Evolutionary conservation across 148 eudicot species (phyloP).

Genomic region (Chenopodium album): DNA sequence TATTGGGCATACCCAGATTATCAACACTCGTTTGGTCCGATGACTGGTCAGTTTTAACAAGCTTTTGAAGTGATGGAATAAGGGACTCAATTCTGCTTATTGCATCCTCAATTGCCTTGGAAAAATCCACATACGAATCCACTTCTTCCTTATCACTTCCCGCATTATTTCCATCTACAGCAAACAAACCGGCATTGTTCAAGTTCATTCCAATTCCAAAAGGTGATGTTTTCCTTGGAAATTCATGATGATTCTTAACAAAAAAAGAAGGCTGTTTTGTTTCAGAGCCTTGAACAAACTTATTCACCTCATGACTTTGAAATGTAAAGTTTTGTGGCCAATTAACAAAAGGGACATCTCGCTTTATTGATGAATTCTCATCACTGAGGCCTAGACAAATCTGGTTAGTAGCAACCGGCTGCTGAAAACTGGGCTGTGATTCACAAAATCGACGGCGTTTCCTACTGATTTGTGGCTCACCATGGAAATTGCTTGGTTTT

Average conservation of each 20-base stretch:
- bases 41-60: conserved; percentile 19
- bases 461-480: conserved; percentile 24
- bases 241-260: not conserved
- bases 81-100: conserved; percentile 44
- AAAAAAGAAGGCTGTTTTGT: not conserved
- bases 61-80: conserved; percentile 36
- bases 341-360: conserved; percentile 9
- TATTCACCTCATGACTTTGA: not conserved
- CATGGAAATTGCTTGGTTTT: conserved; percentile 15
- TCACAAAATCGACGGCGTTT: conserved; percentile 31
- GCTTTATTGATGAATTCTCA: conserved; percentile 1
- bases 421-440: conserved; percentile 11
- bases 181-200: conserved; percentile 2
- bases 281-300: conserved; percentile 15
- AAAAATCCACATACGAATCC: conserved; percentile 21
- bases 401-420: conserved; percentile 11
- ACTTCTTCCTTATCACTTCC: conserved; percentile 10
- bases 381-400: not conserved
- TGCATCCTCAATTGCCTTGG: conserved; percentile 45
- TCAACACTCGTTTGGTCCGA: conserved; percentile 4
- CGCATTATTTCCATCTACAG: not conserved
- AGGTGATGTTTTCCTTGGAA: not conserved
- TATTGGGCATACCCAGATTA: not conserved
- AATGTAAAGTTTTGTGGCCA: conserved; percentile 9
- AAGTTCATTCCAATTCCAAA: conserved; percentile 7